Evolutionary conservation across 805 yeast genomes (phyloP).

Genomic region (Wickerhamiella vanderwaltii): DNA sequence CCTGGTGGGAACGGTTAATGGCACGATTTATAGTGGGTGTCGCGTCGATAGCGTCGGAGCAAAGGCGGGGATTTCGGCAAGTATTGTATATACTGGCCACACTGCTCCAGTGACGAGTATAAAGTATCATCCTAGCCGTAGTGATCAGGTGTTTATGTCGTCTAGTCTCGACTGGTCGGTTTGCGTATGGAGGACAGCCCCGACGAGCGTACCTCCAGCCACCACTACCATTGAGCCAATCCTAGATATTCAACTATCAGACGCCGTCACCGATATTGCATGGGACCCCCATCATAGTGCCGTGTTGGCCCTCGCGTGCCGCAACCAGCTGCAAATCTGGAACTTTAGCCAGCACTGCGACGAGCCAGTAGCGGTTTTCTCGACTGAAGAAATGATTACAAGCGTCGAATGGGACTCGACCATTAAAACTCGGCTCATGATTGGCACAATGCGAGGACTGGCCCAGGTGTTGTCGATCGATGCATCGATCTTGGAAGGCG

Average conservation of each 20-base stretch:
- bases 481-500: neutral
- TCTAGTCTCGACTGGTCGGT: slow-evolving; percentile 31
- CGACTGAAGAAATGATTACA: slow-evolving; percentile 23
- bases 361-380: slow-evolving; percentile 21
- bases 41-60: slow-evolving; percentile 24
- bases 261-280: slow-evolving; percentile 27
- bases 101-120: slow-evolving; percentile 28
- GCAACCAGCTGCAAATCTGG: slow-evolving; percentile 31
- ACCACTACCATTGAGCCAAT: neutral
- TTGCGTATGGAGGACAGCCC: slow-evolving; percentile 25
- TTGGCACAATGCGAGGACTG: neutral
- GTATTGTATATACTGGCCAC: slow-evolving; percentile 25
- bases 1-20: slow-evolving; percentile 31
- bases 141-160: slow-evolving; percentile 21
- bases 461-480: neutral
- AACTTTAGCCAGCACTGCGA: slow-evolving; percentile 27
- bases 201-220: neutral
- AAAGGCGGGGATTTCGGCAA: slow-evolving; percentile 13
- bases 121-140: slow-evolving; percentile 23
- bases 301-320: slow-evolving; percentile 29
- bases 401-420: slow-evolving; percentile 23
- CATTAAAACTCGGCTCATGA: neutral
- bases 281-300: slow-evolving; percentile 29
- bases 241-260: slow-evolving; percentile 22
- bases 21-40: slow-evolving; percentile 27